Evolutionary conservation across 139 green algal genomes (phyloP).

Genomic region (Chlorella sp.): DNA sequence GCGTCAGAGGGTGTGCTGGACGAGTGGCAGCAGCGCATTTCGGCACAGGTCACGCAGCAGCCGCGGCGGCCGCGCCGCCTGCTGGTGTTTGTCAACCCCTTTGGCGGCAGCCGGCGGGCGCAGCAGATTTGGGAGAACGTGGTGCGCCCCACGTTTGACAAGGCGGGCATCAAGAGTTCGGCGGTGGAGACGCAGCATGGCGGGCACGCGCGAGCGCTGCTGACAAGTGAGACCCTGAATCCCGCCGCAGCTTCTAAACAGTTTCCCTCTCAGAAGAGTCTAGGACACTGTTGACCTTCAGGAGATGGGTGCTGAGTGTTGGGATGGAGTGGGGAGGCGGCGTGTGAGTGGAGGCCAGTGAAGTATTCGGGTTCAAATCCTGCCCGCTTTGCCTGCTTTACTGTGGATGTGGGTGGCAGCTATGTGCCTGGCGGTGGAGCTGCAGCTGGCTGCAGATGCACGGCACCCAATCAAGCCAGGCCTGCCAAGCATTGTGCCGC

Average conservation of each 20-base stretch:
- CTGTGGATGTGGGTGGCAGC: no score
- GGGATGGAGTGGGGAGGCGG: background rate
- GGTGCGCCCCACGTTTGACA: slow-evolving; percentile 68
- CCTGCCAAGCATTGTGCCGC: no score
- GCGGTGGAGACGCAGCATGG: slow-evolving; percentile 65
- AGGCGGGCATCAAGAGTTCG: slow-evolving; percentile 59
- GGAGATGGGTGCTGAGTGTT: no score
- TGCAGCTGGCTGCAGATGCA: no score
- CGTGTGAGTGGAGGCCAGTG: background rate
- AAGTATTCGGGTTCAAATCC: no score
- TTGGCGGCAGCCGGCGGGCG: slow-evolving; percentile 60
- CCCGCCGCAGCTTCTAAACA: no score
- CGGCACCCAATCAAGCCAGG: no score
- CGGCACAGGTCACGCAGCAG: background rate
- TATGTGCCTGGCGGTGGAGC: no score
- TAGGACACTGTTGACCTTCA: no score
- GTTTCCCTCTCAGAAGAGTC: no score
- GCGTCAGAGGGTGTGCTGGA: background rate
- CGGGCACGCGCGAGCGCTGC: slow-evolving; percentile 64
- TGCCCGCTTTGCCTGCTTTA: no score
- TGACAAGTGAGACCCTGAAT: slow-evolving; percentile 49
- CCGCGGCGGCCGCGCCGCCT: slow-evolving; percentile 45
- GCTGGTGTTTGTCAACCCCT: slow-evolving; percentile 88
- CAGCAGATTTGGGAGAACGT: slow-evolving; percentile 58
- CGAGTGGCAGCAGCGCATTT: slow-evolving; percentile 9